Conservation (phyloP, 768 basidiomycete species). For the Psilocybe sp. region DNA sequence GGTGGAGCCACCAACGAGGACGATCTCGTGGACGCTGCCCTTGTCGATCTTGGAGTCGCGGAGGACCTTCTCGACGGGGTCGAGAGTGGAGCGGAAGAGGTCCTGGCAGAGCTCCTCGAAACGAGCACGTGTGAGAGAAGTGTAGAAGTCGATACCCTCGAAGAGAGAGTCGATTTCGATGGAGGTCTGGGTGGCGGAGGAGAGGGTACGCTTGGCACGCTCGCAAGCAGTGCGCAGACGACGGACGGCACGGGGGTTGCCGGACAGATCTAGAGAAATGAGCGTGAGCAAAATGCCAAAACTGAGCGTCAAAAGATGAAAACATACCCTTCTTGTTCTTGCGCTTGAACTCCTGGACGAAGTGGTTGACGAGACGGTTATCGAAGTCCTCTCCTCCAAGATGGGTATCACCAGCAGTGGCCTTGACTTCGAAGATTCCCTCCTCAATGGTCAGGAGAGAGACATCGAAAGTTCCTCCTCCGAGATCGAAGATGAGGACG, state of each 20-base stretch:
- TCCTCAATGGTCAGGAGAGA: constrained; percentile 95
- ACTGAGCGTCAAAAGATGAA: neutral
- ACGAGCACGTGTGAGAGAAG: constrained; percentile 94
- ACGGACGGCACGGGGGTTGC: constrained; percentile 93
- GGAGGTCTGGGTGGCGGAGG: constrained; percentile 92
- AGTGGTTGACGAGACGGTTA: constrained; percentile 96
- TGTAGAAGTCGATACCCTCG: constrained; percentile 98
- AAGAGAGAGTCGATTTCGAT: constrained; percentile 98
- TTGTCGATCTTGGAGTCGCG: constrained; percentile 99
- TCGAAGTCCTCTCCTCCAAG: constrained; percentile 99
- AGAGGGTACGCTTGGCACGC: constrained; percentile 97
- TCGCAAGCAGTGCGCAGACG: constrained; percentile 98
- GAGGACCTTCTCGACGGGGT: constrained; percentile 97
- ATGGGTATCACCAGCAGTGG: constrained; percentile 97
- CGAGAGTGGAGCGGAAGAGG: constrained; percentile 90
- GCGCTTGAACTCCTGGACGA: constrained; percentile 94
- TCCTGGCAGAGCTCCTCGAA: constrained; percentile 97
- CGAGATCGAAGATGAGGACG: constrained; percentile 97
- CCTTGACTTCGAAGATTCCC: constrained; percentile 98
- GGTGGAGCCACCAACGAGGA: constrained; percentile 96
- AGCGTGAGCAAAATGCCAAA: constrained; percentile 8
- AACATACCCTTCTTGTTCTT: constrained; percentile 90
- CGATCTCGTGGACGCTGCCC: constrained; percentile 92
- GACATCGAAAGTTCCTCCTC: constrained; percentile 98
- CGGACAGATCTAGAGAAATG: constrained; percentile 63